phyloP scores from a whole-genome alignment of 176 grass and related monocot genomes.

The Miscanthus lutarioriparius region DNA sequence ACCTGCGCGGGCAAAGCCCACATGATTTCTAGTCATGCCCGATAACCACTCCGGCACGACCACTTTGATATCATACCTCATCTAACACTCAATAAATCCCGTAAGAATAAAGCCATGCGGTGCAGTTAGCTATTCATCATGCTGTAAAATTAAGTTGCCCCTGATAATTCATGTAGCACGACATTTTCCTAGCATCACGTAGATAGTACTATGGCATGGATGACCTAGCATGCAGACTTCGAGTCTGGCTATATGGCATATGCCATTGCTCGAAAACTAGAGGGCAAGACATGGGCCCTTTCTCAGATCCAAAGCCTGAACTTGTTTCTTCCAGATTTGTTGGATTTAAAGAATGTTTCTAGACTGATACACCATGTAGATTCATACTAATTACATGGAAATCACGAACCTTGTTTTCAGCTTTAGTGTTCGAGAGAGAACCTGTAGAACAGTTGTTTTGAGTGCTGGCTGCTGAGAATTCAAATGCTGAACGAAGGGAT shows the following conservation, averaged over 20 bases:
- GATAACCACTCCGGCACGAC: constrained; percentile 89
- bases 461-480: neutral
- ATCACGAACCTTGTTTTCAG: neutral
- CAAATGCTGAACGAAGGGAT: neutral
- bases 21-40: constrained; percentile 99
- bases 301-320: neutral
- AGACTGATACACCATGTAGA: neutral
- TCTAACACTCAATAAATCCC: no score
- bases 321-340: neutral
- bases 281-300: neutral
- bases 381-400: neutral
- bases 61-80: neutral
- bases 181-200: neutral
- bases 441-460: neutral
- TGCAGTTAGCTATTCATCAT: no score
- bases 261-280: neutral
- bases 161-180: neutral
- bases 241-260: neutral
- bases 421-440: neutral
- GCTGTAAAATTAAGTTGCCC: neutral
- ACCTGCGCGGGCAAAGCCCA: constrained; percentile 99
- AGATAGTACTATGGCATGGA: neutral
- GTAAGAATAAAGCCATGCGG: no score
- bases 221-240: neutral
- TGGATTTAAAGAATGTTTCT: neutral